Percentiles rank a stretch among this genome's conserved stretches.
Conservation (phyloP, 306 rosid species). For the Rubus idaeus region DNA sequence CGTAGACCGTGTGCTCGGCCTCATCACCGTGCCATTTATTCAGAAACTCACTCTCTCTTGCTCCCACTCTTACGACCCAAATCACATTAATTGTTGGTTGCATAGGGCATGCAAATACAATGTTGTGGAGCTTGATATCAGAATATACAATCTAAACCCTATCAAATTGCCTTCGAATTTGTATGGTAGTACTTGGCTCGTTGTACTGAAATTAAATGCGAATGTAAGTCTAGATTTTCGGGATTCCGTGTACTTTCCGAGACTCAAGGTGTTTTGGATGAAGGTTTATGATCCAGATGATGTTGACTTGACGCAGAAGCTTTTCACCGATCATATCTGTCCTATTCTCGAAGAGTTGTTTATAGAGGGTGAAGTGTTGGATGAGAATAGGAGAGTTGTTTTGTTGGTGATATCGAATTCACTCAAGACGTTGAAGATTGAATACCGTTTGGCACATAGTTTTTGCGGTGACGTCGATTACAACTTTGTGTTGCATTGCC, state of each 20-base stretch:
- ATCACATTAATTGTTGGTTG: conserved; percentile 6
- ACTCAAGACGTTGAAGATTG: conserved; percentile 8
- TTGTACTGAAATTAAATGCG: conserved; percentile 3
- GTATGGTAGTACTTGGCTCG: conserved; percentile 3
- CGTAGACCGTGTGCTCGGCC: not conserved
- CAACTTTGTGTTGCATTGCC: conserved; percentile 10
- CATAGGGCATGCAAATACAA: not conserved
- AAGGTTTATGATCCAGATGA: not conserved
- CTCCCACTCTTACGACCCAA: not conserved
- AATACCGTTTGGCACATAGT: not conserved
- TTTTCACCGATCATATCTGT: not conserved
- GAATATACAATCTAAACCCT: not conserved
- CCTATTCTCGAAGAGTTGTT: conserved; percentile 16
- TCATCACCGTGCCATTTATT: not conserved
- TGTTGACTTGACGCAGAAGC: not conserved
- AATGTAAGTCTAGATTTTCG: not conserved
- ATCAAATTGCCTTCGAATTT: conserved; percentile 8
- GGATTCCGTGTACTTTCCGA: not conserved
- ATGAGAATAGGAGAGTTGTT: not conserved
- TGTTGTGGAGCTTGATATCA: not conserved
- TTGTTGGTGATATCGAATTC: not conserved
- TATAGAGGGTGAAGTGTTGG: not conserved
- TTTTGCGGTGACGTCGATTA: not conserved
- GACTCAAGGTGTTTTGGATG: conserved; percentile 11
- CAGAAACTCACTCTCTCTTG: not conserved